phyloP scores from a whole-genome alignment of 805 yeast genomes.

The Hanseniaspora nectarophila region DNA sequence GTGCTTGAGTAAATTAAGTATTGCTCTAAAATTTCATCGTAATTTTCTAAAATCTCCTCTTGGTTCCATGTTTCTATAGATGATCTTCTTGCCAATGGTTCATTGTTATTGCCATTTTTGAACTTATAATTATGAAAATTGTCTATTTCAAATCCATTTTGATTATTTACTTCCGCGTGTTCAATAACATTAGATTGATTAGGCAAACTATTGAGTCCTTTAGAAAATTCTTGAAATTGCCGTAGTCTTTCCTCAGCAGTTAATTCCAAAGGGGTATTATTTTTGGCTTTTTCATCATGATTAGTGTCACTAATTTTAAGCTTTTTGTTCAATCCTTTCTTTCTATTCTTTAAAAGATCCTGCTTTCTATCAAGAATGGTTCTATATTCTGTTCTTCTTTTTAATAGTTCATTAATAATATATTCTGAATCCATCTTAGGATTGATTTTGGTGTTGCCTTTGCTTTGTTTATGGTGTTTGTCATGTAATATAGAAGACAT shows the following conservation, averaged over 20 bases:
- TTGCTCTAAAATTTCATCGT: conserved; percentile 11
- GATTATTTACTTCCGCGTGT: neutral
- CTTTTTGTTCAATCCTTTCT: no score
- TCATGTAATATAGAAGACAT: conserved; percentile 4
- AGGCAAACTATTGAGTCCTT: neutral
- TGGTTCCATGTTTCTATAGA: conserved; percentile 6
- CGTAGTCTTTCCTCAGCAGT: conserved; percentile 8
- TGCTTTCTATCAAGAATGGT: conserved; percentile 3
- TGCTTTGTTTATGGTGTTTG: neutral
- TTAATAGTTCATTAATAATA: conserved; percentile 4
- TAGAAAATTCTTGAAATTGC: conserved; percentile 12
- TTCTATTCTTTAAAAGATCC: neutral
- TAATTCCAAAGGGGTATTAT: neutral
- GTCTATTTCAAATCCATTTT: conserved; percentile 6
- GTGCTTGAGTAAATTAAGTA: conserved; percentile 1
- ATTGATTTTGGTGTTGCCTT: neutral
- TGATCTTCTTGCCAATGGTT: neutral
- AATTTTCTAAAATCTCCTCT: conserved; percentile 11
- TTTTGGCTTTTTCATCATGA: neutral
- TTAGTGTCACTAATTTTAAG: neutral
- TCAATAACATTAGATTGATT: neutral
- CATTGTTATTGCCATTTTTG: neutral
- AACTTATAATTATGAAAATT: conserved; percentile 12
- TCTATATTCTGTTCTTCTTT: conserved; percentile 12
- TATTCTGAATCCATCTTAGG: conserved; percentile 13